Base-by-base conservation (phyloP, 495 filamentous ascomycete genomes). In the Podospora anserina region DNA sequence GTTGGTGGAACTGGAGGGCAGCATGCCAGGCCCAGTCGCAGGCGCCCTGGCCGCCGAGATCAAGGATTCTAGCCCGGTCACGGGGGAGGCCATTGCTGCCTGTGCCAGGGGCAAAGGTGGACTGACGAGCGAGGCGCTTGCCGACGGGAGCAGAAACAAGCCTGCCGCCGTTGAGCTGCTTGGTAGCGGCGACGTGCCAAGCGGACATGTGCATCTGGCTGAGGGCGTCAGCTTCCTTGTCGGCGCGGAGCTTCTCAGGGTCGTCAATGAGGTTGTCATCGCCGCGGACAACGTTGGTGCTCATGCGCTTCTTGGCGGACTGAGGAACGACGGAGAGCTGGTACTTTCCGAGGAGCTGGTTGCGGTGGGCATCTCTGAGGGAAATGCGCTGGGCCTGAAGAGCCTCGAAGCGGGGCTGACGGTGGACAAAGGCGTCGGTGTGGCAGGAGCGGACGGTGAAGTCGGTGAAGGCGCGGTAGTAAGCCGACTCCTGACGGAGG, bases 21-120 rank as follows among this genome's bases (percentile, higher is more conserved):
- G 91, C 88, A 76, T 94, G 88, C 95, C 95, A 99, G 30, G 91
- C 96, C 95, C 95, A 99, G 79, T 96, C 93, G 75, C 92, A 92
- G 13, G 90, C 85, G 4, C 88, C 85, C 74, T 93, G 89, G 56
- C 95, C 95, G 23, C 91, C 93, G 34, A 98, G 88, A 74, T 99
- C 95, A 49, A 99, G 85, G 61, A 98, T 90, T 34, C 92, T 83
- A 3, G 86, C 85, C 55, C 84, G 81, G 66, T 85, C 82, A 30
- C 78, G 77, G 60, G 77, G 75, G 27, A 81, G 76, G 44, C 84
- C 82, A 63, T 80, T 71, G 27, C 68, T 55, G 53, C 71, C 75
- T 26, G 79, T 49, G 53, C 71, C 75, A 23, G 79, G 78, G 0
- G 77, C 81, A 71, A 84, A 82, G 72, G 80, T 79, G 63, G 82